Percentiles rank a stretch among this genome's conserved stretches.
Conservation (phyloP, 1,284 basidiomycete genomes). For the Mycena sp. region DNA sequence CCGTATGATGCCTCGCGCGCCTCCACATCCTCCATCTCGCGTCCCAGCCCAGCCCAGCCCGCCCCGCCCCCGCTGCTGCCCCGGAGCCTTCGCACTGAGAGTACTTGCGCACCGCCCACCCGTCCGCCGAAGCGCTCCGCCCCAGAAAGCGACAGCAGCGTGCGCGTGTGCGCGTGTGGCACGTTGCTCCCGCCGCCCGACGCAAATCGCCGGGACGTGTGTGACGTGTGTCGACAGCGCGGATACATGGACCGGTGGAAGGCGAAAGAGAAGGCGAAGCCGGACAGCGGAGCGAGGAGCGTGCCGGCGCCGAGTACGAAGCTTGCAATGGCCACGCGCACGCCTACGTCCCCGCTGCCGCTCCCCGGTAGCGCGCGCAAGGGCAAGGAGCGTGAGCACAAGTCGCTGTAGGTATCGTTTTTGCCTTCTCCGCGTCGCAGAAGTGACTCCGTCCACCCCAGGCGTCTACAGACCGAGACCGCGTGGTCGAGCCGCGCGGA, state of each 20-base stretch:
- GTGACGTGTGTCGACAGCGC: neutral
- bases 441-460: no score
- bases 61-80: neutral
- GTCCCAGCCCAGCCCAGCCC: no score
- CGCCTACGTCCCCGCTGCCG: neutral
- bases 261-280: neutral
- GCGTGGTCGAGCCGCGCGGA: constrained; percentile 11
- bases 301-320: neutral
- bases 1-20: neutral
- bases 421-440: no score
- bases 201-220: neutral
- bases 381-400: constrained; percentile 21
- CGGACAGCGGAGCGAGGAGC: neutral
- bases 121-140: constrained; percentile 6
- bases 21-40: neutral
- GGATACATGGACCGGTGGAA: neutral
- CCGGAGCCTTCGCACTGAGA: neutral
- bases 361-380: neutral
- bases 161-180: constrained; percentile 5
- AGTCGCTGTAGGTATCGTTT: constrained; percentile 17
- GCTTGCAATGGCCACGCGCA: no score
- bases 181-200: constrained; percentile 19
- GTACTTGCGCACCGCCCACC: neutral
- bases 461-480: constrained; percentile 16
- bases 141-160: neutral